phyloP scores from a whole-genome alignment of 371 early-diverging fungal species.

The Lichtheimia ramosa region DNA sequence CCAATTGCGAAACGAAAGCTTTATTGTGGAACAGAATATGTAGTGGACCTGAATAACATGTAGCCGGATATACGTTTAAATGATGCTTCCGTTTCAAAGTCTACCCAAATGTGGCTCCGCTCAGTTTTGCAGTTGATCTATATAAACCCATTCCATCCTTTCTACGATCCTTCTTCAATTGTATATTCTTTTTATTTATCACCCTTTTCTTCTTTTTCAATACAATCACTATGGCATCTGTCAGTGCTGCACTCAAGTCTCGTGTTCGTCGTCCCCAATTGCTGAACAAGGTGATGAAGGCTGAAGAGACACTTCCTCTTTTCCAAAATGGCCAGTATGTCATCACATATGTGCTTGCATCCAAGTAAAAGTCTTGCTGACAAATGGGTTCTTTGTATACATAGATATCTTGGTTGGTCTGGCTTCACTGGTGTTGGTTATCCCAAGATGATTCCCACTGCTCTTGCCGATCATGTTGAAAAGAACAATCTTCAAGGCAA shows the following conservation, averaged over 20 bases:
- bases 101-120: no score
- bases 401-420: slow-evolving; percentile 51
- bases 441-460: slow-evolving; percentile 52
- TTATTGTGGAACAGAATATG: no score
- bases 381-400: background rate
- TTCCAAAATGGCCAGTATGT: slow-evolving; percentile 55
- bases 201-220: slow-evolving; percentile 5
- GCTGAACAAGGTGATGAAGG: slow-evolving; percentile 46
- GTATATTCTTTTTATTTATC: no score
- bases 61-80: no score
- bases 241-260: slow-evolving; percentile 46
- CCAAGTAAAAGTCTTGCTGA: background rate
- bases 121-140: no score
- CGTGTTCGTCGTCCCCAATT: slow-evolving; percentile 52
- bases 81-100: no score
- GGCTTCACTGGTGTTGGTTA: slow-evolving; percentile 58
- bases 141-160: no score
- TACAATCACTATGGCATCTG: slow-evolving; percentile 32
- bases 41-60: no score
- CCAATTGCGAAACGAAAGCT: no score
- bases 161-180: no score
- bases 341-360: background rate
- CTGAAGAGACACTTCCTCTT: slow-evolving; percentile 46
- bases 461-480: slow-evolving; percentile 55
- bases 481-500: slow-evolving; percentile 52